phyloP scores from a whole-genome alignment of 768 basidiomycete species.

The Leccinum disarticulatum region DNA sequence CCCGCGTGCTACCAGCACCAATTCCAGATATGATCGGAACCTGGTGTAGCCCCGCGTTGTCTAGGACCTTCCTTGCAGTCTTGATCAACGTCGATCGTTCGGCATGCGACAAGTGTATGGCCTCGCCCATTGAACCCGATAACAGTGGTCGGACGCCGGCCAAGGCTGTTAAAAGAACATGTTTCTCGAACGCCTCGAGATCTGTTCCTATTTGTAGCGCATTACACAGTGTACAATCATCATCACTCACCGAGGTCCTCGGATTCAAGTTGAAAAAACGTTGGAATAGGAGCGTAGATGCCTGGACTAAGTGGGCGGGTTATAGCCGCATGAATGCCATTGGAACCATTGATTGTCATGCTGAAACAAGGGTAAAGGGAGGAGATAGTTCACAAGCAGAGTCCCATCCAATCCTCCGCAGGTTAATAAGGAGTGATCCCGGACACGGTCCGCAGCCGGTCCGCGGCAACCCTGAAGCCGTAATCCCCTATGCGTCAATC shows the following conservation, averaged over 20 bases:
- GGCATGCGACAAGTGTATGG: conserved; percentile 63
- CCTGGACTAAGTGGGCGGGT: conserved; percentile 67
- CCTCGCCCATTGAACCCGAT: conserved; percentile 86
- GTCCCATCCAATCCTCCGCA: not conserved
- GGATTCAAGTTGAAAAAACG: conserved; percentile 73
- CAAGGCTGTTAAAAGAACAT: conserved; percentile 61
- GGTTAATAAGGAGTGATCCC: conserved; percentile 9
- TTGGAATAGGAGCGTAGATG: conserved; percentile 82
- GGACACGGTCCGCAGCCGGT: conserved; percentile 16
- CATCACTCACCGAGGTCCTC: conserved; percentile 76
- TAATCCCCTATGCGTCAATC: not conserved
- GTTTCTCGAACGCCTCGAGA: conserved; percentile 63
- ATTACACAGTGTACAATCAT: conserved; percentile 2
- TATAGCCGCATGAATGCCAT: conserved; percentile 18
- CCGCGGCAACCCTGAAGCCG: not conserved
- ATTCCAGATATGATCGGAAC: conserved; percentile 81
- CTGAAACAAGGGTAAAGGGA: conserved; percentile 2
- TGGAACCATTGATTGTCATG: conserved; percentile 41
- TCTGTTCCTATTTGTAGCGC: conserved; percentile 37
- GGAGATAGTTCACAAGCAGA: not conserved
- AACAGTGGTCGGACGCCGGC: conserved; percentile 73
- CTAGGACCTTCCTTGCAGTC: conserved; percentile 68
- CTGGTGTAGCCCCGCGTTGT: conserved; percentile 54
- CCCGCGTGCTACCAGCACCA: conserved; percentile 79
- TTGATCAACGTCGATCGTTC: conserved; percentile 69